phyloP scores from a whole-genome alignment of 805 yeast genomes.

The Yarrowia sp. region DNA sequence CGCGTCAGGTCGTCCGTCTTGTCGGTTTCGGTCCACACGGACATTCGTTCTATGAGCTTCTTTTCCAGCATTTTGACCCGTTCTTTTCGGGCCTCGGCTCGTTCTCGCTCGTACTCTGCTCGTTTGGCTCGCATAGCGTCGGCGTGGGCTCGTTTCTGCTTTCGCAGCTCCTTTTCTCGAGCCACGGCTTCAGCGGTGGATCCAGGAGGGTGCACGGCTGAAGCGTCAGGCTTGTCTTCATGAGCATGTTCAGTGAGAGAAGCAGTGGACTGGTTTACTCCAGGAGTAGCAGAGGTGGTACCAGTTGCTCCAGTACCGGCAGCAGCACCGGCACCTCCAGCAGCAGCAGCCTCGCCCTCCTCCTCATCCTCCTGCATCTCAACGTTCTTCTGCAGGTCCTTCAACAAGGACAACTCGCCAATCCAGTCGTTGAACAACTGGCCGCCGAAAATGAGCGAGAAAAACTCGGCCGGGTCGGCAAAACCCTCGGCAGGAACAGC shows the following conservation, averaged over 20 bases:
- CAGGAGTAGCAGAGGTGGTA: not conserved
- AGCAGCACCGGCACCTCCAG: not conserved
- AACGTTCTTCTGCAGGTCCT: constrained; percentile 63
- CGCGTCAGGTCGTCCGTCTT: constrained; percentile 58
- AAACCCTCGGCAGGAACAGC: constrained; percentile 69
- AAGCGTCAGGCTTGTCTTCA: not conserved
- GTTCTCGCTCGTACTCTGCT: constrained; percentile 73
- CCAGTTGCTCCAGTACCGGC: too few species aligned
- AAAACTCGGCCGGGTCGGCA: constrained; percentile 81
- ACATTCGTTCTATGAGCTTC: constrained; percentile 54
- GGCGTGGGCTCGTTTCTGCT: constrained; percentile 37
- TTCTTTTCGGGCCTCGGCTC: constrained; percentile 60
- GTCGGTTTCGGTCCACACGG: constrained; percentile 58
- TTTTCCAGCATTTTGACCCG: constrained; percentile 59
- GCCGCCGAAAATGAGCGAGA: constrained; percentile 84
- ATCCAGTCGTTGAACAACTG: constrained; percentile 77
- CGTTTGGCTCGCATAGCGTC: constrained; percentile 49
- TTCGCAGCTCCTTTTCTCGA: constrained; percentile 35
- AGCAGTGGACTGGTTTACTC: not conserved
- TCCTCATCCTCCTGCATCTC: constrained; percentile 47
- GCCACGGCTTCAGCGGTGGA: constrained; percentile 17
- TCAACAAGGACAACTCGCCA: constrained; percentile 79
- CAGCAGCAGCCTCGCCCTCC: constrained; percentile 29
- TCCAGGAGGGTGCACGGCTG: constrained; percentile 12
- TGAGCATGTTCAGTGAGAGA: not conserved